phyloP scores from a whole-genome alignment of 345 rosid species.

The Mallotus nudiflorus region DNA sequence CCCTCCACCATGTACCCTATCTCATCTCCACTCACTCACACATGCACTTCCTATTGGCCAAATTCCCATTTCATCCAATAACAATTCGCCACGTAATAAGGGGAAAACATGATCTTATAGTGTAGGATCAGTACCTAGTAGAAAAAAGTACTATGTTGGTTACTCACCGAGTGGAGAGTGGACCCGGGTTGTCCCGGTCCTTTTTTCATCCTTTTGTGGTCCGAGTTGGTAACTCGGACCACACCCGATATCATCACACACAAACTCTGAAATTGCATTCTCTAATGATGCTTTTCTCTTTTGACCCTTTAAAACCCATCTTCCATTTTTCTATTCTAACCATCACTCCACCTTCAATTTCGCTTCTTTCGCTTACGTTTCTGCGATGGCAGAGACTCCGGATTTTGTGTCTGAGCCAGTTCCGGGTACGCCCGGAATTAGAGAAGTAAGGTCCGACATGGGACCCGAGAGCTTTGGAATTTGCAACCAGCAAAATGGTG shows the following conservation, averaged over 20 bases:
- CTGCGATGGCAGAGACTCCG: too few relatives aligned
- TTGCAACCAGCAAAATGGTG: conserved; percentile 28
- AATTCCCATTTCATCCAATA: too few relatives aligned
- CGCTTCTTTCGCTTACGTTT: conserved; percentile 20
- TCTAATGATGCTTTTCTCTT: conserved; percentile 22
- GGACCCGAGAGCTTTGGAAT: conserved; percentile 37
- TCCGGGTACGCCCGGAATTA: conserved; percentile 60
- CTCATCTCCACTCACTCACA: conserved; percentile 21
- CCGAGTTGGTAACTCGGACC: conserved; percentile 29
- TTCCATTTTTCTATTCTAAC: conserved; percentile 2
- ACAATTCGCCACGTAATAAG: conserved; percentile 31
- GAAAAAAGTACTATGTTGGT: too few relatives aligned
- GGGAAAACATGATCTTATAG: too few relatives aligned
- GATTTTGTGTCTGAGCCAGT: conserved; percentile 34
- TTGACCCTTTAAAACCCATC: conserved; percentile 29
- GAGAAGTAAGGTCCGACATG: conserved; percentile 47
- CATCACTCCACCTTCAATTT: conserved; percentile 7
- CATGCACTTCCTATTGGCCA: too few relatives aligned
- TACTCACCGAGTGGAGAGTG: conserved; percentile 13
- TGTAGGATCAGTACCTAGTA: too few relatives aligned
- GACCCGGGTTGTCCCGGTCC: conserved; percentile 14
- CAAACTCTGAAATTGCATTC: conserved; percentile 36
- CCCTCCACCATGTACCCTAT: conserved; percentile 12
- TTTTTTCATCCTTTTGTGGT: conserved; percentile 4
- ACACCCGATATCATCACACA: conserved; percentile 47